These are phyloP conservation scores for Gynostemma pentaphyllum DNA, from an alignment of 306 rosid genomes.

Conservation along the genomic window DNA sequence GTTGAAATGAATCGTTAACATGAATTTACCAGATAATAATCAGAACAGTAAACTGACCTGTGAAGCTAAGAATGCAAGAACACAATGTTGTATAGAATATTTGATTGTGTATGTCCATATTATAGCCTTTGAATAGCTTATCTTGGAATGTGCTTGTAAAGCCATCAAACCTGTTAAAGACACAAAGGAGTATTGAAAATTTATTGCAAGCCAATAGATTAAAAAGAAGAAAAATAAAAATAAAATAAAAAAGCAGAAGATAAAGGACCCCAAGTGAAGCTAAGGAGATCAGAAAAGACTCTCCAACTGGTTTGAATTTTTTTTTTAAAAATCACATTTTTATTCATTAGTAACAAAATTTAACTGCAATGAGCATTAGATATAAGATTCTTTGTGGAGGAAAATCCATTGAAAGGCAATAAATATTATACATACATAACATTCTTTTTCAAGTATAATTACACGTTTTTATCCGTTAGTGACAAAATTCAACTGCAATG, in stretches of 20 bases:
- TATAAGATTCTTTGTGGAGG: too few relatives aligned
- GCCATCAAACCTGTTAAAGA: slow-evolving; percentile 59
- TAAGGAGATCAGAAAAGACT: too few relatives aligned
- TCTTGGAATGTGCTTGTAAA: slow-evolving; percentile 98
- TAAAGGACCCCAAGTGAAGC: too few relatives aligned
- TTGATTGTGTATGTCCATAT: slow-evolving; percentile 98
- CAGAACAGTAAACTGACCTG: slow-evolving; percentile 40
- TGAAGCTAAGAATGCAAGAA: slow-evolving; percentile 83
- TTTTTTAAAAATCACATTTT: too few relatives aligned
- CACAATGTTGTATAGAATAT: slow-evolving; percentile 84
- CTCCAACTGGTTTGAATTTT: too few relatives aligned
- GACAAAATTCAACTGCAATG: not conserved
- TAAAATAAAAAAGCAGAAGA: too few relatives aligned
- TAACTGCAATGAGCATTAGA: too few relatives aligned
- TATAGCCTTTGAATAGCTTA: slow-evolving; percentile 86
- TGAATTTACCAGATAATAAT: slow-evolving; percentile 6
- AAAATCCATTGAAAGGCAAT: too few relatives aligned
- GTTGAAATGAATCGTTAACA: not conserved
- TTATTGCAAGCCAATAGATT: not conserved
- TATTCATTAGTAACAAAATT: too few relatives aligned
- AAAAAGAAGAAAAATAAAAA: too few relatives aligned
- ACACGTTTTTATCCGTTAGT: not conserved
- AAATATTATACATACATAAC: too few relatives aligned
- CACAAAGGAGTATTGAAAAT: not conserved
- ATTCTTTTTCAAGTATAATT: too few relatives aligned